Evolutionary conservation across 139 green algal species (phyloP).

Genomic region (Helicosporidium sp.): DNA sequence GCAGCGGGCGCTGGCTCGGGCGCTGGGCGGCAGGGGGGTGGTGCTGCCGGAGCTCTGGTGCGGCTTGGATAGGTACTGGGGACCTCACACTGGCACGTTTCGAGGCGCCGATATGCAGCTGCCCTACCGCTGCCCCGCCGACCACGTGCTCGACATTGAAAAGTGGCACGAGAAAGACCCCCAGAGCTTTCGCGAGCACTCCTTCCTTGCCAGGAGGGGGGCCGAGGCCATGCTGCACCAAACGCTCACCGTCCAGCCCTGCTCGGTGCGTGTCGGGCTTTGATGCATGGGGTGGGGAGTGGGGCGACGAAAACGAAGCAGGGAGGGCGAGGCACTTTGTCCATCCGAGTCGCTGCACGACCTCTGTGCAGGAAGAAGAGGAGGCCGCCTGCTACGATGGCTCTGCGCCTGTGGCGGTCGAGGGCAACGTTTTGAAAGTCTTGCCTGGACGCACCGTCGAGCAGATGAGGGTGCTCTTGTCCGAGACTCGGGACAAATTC

Average conservation of each 20-base stretch:
- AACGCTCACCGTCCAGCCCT: too few relatives aligned
- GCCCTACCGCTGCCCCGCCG: slow-evolving; percentile 50
- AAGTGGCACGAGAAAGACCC: slow-evolving; percentile 2
- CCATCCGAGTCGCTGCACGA: too few relatives aligned
- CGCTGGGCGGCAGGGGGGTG: slow-evolving; percentile 8
- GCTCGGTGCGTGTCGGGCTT: too few relatives aligned
- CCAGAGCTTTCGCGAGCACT: slow-evolving; percentile 8
- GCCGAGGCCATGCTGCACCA: slow-evolving; percentile 7
- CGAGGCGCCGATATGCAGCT: slow-evolving; percentile 25
- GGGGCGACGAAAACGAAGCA: too few relatives aligned
- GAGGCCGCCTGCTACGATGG: background rate
- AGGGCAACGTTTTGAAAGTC: slow-evolving; percentile 1
- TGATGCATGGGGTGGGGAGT: too few relatives aligned
- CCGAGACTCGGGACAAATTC: too few relatives aligned
- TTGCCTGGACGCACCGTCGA: background rate
- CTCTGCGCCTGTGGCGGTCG: background rate
- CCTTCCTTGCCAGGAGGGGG: slow-evolving; percentile 12
- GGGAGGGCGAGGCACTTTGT: too few relatives aligned
- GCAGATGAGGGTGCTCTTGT: background rate
- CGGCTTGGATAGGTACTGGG: slow-evolving; percentile 45
- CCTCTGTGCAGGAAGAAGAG: too few relatives aligned
- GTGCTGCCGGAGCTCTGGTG: slow-evolving; percentile 19
- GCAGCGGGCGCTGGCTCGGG: background rate
- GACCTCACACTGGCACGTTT: slow-evolving; percentile 23
- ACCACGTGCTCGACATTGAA: slow-evolving; percentile 46